Base-by-base conservation (phyloP, 208 protist genomes). In the Endotrypanum monterogeii region DNA sequence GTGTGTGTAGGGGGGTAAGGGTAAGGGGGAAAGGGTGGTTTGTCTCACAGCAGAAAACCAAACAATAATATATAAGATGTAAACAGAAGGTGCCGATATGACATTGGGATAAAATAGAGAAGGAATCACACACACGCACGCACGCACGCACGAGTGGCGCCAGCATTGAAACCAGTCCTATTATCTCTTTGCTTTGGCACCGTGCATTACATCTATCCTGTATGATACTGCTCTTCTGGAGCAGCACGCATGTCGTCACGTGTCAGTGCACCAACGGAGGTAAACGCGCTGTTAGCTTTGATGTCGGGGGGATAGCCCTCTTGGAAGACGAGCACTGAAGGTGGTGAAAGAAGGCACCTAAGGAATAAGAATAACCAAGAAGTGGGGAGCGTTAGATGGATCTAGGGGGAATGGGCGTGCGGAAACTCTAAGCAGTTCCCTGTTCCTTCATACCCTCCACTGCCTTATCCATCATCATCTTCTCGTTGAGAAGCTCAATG, bases 401-500 rank as follows among this genome's bases (percentile, higher is more conserved):
- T 8, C 37, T 54, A 52, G 46, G 14, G 20, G 18, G 23, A 39
- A 23, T 0, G 18, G 23, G 18, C 5, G 44, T 11, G 58, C 28
- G 7, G 6, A 25, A 25, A 8, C 9, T 52, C 61, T 86, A 86
- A 0, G 76, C 82, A 5, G 82, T 89, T 7, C 86, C 88, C 72
- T 96, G 91, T 55, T 94, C 89, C 77, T 87, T 89, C 89, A 94
- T 94, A 54, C 87, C 80, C 28, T 44, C 23, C 71, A 80, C 66
- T 3, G 91, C 74, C 63, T 88, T 88, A 16, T 81, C 65, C 46
- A 94, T 82, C 90, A 95, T 94, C 76, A 67, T 83, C 60, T 93
- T 86, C 44, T 89, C 84, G 78, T 97, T 83, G 48, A 97, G 82
- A 9, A 95, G 71, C 79, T 97, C 93, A 74, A 97, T 85, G 70